Evolutionary conservation across 345 rosid genomes (phyloP).

Genomic region (Camelina neglecta): DNA sequence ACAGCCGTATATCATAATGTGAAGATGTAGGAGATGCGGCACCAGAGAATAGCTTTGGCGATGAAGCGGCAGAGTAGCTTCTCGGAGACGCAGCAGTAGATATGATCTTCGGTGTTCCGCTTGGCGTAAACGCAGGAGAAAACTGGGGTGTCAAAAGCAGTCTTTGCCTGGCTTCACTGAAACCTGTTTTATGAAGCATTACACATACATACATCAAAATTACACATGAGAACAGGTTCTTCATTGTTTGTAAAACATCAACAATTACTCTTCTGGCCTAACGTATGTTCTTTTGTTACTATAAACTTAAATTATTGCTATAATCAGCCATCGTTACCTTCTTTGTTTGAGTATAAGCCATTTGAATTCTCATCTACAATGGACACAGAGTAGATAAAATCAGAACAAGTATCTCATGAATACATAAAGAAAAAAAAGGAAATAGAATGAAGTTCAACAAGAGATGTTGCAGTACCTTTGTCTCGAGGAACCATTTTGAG

Average conservation of each 20-base stretch:
- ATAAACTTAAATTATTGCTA: neutral
- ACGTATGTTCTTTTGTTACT: neutral
- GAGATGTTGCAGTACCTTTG: conserved; percentile 51
- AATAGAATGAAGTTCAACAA: neutral
- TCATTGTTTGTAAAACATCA: neutral
- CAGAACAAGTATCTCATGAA: neutral
- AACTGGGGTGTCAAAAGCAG: conserved; percentile 76
- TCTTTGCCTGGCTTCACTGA: conserved; percentile 56
- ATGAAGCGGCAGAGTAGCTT: conserved; percentile 69
- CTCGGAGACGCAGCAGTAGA: conserved; percentile 72
- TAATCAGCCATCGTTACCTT: conserved; percentile 50
- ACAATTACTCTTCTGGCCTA: neutral
- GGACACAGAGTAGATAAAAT: conserved; percentile 17
- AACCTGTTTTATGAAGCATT: conserved; percentile 41
- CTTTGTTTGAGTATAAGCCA: conserved; percentile 54
- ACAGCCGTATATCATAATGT: conserved; percentile 61
- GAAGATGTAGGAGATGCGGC: conserved; percentile 67
- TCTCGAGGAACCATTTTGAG: conserved; percentile 65
- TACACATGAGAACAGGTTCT: neutral
- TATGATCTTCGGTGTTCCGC: conserved; percentile 73
- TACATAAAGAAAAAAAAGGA: neutral
- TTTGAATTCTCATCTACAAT: conserved; percentile 58
- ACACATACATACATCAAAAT: neutral
- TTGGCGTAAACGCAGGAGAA: conserved; percentile 51
- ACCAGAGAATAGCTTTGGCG: conserved; percentile 72